Evolutionary conservation across 306 rosid genomes (phyloP), one percentile per base, ranked within the genome.

Genomic region (Quercus agrifolia): DNA sequence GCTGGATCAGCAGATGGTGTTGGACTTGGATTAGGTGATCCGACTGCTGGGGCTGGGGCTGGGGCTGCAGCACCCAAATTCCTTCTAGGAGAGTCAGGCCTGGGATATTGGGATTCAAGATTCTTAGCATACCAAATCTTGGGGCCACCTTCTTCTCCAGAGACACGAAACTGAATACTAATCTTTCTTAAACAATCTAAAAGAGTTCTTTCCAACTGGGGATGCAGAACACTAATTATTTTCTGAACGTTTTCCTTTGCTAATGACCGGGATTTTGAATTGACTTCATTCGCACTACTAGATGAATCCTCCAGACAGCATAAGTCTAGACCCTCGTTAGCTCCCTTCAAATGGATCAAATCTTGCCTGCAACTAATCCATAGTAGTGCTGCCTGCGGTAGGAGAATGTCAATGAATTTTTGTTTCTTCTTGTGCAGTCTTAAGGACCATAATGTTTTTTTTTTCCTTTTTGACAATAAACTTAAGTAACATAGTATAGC

Each of bases 311-410:
- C 75, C 17, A 80, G 77, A 58, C 86, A 81, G 86, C 91, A 83
- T n/a, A 81, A 75, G 35, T 81, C 86, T 67, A 75, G 70, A 77
- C 83, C 87, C 69, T 74, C 84, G 2, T 77, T 31, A 74, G 83
- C 83, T 80, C 88, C 85, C 79, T 79, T 85, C 83, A 87, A 81
- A 78, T 78, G 88, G 76, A 78, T 78, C 77, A 91, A 86, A 78
- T 89, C 96, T 78, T 83, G 81, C 86, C 83, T 82, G 87, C 98
- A 93, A 76, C 67, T 77, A 23, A 83, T 78, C 93, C 87, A 85
- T 73, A 95, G 76, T 21, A 85, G 75, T 81, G 90, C 90, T 23
- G 88, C 97, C 99, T 95, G 92, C 86, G 80, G 76, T n/a, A 80
- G 75, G 49, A 75, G 62, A 83, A 79, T 78, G 75, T 78, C 74